Evolutionary conservation across 805 yeast genomes (phyloP), one percentile per base, ranked within the genome.

Genomic region (Sugiyamaella lignohabitans): DNA sequence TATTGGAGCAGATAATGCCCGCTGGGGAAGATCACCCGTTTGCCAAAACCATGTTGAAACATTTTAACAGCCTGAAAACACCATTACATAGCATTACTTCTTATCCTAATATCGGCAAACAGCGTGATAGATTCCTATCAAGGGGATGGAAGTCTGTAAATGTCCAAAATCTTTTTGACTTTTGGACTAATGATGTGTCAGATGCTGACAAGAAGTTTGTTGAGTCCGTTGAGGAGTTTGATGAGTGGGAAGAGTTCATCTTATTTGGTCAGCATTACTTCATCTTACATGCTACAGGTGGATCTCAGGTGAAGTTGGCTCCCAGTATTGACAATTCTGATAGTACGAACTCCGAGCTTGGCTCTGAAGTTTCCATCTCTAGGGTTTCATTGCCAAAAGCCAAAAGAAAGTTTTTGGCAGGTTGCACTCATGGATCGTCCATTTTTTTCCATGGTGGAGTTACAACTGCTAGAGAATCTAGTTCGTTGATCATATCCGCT

Each of bases 171-270:
- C 64, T 86, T 54, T 68, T 73, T 46, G 74, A 74, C 27, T 74
- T 76, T 52, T 86, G 94, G 94, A 58, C 58, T 11, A 53, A 65
- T 5, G 60, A 72, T 18, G 65, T 80, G 1, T 60, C 70, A 3
- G 51, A 51, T 2, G 67, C 65, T 1, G 58, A 65, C 4, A 76
- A 74, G 54, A 38, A 46, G 0, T 60, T 63, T 36, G 71, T 86
- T 5, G 69, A 68, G 16, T 40, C 58, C 0, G 69, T 83, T 18
- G 94, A 85, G 59, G 75, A 76, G 2, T 86, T 85, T 62, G 95
- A 86, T 61, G 95, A 86, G 64, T 76, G 85, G 78, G 95, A 85
- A 64, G 95, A 85, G 62, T 84, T 85, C 52, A 72, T 80, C 23
- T 58, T 82, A 11, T 85, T 83, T 57, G 77, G 86, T 48, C 91